These are phyloP conservation scores for Phytophthora megakarya DNA, from an alignment of 352 stramenopile genomes.

Conservation along the genomic window DNA sequence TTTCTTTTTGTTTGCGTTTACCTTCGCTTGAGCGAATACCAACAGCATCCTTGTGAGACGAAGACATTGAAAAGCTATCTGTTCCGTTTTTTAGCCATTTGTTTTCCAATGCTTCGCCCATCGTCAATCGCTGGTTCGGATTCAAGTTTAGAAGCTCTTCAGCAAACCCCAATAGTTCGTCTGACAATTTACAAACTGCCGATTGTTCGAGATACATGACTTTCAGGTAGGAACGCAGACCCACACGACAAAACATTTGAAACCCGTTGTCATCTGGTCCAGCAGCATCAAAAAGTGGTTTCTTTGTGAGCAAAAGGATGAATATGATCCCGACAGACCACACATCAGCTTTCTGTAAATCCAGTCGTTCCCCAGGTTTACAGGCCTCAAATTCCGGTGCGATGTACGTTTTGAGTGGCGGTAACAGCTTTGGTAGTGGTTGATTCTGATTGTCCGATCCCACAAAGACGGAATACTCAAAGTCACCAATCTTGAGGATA, in stretches of 20 bases:
- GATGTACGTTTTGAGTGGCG: slow-evolving; percentile 52
- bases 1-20: neutral
- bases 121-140: slow-evolving; percentile 75
- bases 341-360: slow-evolving; percentile 62
- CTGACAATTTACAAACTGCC: slow-evolving; percentile 57
- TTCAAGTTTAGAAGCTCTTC: slow-evolving; percentile 88
- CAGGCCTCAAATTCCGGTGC: slow-evolving; percentile 52
- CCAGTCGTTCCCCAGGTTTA: slow-evolving; percentile 33
- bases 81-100: slow-evolving; percentile 47
- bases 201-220: slow-evolving; percentile 71
- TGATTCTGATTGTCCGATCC: slow-evolving; percentile 52
- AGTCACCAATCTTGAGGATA: slow-evolving; percentile 72
- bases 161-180: slow-evolving; percentile 73
- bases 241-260: slow-evolving; percentile 55
- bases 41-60: slow-evolving; percentile 18
- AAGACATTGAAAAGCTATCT: slow-evolving; percentile 17
- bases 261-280: slow-evolving; percentile 51
- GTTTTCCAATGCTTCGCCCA: slow-evolving; percentile 68
- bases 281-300: slow-evolving; percentile 59
- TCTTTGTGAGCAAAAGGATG: slow-evolving; percentile 60
- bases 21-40: neutral
- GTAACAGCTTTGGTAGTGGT: slow-evolving; percentile 26
- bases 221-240: slow-evolving; percentile 55
- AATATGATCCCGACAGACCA: slow-evolving; percentile 69
- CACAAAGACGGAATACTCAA: slow-evolving; percentile 64